Evolutionary conservation across 2,329 filamentous ascomycete species (phyloP), one percentile per base, ranked within the genome.

Genomic region (Colletotrichum nymphaeae): DNA sequence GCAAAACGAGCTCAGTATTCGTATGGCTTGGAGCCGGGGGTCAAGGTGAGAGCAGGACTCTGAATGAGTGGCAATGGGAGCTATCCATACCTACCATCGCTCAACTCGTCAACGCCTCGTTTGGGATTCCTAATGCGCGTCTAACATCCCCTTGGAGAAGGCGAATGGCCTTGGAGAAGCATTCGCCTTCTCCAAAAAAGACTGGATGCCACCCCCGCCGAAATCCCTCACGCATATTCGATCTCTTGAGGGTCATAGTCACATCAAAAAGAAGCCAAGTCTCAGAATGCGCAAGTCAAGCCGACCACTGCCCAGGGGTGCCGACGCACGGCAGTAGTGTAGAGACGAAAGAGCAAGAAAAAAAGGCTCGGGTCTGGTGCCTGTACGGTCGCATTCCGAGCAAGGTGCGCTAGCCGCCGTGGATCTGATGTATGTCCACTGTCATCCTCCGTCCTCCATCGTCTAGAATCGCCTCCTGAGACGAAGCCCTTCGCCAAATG

Each of bases 401-500:
- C 63, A 46, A 59, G 68, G 57, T 59, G 67, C 56, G 49, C 57
- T 67, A 57, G 63, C 55, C 69, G 56, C 26, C 63, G 19, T 57
- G 46, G 37, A 55, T 52, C 49, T 37, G 30, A 28, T 30, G n/a
- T 37, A 28, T 30, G n/a, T 37, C 30, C 28, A 16, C 56, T 12
- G 26, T 35, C 56, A 11, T 24, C 35, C 58, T 49, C 16, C 42
- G 42, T 22, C 42, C 19, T 26, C 59, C 42, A 30, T 42, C 26
- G 12, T 22, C 59, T 63, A 49, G 28, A 26, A 24, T 63, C 66
- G 66, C 56, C 57, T 62, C 66, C 66, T 68, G 66, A 68, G 66
- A 68, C 66, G 42, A 49, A 19, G 42, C 19, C 19, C 19, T 22
- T 49, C 42, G 42, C 42, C 42, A 49, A 22, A 49, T 49, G 42